phyloP scores from a whole-genome alignment of 2,329 filamentous ascomycete genomes.

The Arthrobotrys megalospora region DNA sequence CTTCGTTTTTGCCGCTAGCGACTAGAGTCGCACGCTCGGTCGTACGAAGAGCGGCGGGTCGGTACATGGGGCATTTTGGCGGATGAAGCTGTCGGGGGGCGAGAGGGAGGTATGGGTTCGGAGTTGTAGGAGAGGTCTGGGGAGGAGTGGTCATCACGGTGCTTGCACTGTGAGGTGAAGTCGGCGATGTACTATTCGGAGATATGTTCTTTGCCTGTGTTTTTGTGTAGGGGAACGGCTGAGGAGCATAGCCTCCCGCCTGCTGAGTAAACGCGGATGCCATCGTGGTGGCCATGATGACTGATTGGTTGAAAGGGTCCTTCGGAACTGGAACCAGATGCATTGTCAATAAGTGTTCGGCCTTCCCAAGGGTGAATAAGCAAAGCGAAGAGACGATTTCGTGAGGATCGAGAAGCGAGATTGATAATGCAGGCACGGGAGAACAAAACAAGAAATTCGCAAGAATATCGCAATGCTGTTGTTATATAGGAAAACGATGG shows the following conservation, averaged over 20 bases:
- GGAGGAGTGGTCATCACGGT: constrained; percentile 50
- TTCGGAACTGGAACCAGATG: constrained; percentile 56
- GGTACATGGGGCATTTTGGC: constrained; percentile 64
- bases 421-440: constrained; percentile 40
- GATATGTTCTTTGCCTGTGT: constrained; percentile 58
- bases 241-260: constrained; percentile 22
- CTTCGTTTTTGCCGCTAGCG: constrained; percentile 48
- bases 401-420: constrained; percentile 43
- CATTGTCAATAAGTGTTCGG: constrained; percentile 43
- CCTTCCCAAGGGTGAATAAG: constrained; percentile 21
- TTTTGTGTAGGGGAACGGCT: constrained; percentile 36
- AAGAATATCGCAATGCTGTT: constrained; percentile 47
- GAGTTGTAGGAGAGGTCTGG: constrained; percentile 46
- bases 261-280: constrained; percentile 43
- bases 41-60: constrained; percentile 64
- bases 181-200: constrained; percentile 54
- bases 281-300: constrained; percentile 56
- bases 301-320: constrained; percentile 41
- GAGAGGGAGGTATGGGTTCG: constrained; percentile 57
- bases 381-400: constrained; percentile 28
- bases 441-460: constrained; percentile 50
- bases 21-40: constrained; percentile 62
- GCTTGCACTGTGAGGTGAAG: constrained; percentile 54
- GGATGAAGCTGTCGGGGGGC: constrained; percentile 64
- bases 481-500: constrained; percentile 41